A percentile compares a stretch with the other conserved stretches of the same genome.
Evolutionary conservation across 306 rosid genomes (phyloP).

Genomic region (barrel medic (Medicago truncatula)): DNA sequence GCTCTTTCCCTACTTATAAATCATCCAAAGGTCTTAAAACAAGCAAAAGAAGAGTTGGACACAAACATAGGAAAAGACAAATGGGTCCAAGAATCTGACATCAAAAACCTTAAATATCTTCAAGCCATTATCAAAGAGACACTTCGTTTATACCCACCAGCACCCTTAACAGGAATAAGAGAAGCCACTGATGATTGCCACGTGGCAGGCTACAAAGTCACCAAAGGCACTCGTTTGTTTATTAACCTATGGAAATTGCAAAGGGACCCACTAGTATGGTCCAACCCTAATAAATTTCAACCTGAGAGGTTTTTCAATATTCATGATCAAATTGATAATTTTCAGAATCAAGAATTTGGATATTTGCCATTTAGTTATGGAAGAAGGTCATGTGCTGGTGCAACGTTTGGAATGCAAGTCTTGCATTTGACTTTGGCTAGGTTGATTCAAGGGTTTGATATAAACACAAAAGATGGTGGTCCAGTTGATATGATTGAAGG

Average conservation of each 20-base stretch:
- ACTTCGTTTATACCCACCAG: conserved; percentile 55
- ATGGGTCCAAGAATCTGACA: conserved; percentile 55
- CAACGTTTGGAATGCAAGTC: conserved; percentile 50
- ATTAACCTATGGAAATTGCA: conserved; percentile 52
- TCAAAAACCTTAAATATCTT: conserved; percentile 42
- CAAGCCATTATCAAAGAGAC: conserved; percentile 56
- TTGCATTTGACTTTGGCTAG: conserved; percentile 51
- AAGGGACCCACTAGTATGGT: conserved; percentile 48
- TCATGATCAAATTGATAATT: conserved; percentile 29
- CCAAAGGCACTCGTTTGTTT: conserved; percentile 51
- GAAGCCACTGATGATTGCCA: conserved; percentile 46
- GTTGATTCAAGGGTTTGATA: conserved; percentile 53
- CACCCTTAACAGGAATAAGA: conserved; percentile 56
- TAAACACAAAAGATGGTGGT: neutral
- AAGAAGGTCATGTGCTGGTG: conserved; percentile 54
- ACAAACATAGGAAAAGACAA: conserved; percentile 39
- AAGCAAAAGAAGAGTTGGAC: conserved; percentile 46
- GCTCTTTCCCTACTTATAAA: conserved; percentile 52
- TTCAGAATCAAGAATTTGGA: conserved; percentile 35
- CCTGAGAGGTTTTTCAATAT: conserved; percentile 50
- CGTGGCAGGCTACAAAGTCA: conserved; percentile 44
- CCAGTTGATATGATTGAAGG: conserved; percentile 55
- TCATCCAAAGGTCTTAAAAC: conserved; percentile 38
- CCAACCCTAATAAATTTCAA: conserved; percentile 48
- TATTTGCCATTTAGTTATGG: conserved; percentile 51